Evolutionary conservation across 1,284 basidiomycete species (phyloP).

Genomic region (Papiliotrema fonsecae): DNA sequence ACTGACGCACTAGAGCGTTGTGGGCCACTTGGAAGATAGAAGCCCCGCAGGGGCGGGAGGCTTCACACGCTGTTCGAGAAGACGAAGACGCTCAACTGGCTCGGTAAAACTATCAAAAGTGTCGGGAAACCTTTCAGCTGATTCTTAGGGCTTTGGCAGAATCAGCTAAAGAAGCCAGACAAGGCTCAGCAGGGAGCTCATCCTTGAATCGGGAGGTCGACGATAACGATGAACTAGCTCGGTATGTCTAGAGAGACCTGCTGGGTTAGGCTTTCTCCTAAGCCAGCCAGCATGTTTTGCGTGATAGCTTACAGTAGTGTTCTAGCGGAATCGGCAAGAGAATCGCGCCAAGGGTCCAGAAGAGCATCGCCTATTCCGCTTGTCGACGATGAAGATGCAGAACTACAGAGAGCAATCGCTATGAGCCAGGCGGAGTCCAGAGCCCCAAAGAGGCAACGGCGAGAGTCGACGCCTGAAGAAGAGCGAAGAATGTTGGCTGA

Average conservation of each 20-base stretch:
- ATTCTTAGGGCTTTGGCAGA: too few species aligned
- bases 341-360: slow-evolving; percentile 7
- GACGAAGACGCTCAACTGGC: slow-evolving; percentile 37
- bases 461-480: slow-evolving; percentile 39
- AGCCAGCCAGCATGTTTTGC: too few species aligned
- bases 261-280: too few species aligned
- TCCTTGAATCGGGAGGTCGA: too few species aligned
- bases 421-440: slow-evolving; percentile 24
- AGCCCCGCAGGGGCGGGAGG: slow-evolving; percentile 8
- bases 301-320: not conserved
- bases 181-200: too few species aligned
- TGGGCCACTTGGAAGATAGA: slow-evolving; percentile 37
- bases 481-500: slow-evolving; percentile 35
- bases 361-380: slow-evolving; percentile 2
- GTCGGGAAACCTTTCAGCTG: too few species aligned
- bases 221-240: too few species aligned
- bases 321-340: slow-evolving; percentile 9
- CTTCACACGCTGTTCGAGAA: not conserved
- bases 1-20: slow-evolving; percentile 24
- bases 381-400: slow-evolving; percentile 31
- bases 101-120: slow-evolving; percentile 21
- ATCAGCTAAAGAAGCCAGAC: too few species aligned
- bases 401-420: slow-evolving; percentile 21
- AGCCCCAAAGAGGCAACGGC: slow-evolving; percentile 22
- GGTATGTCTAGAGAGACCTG: too few species aligned